Conservation (phyloP, 2,329 filamentous ascomycete genomes). For the Chaetoscypha palmicola region DNA sequence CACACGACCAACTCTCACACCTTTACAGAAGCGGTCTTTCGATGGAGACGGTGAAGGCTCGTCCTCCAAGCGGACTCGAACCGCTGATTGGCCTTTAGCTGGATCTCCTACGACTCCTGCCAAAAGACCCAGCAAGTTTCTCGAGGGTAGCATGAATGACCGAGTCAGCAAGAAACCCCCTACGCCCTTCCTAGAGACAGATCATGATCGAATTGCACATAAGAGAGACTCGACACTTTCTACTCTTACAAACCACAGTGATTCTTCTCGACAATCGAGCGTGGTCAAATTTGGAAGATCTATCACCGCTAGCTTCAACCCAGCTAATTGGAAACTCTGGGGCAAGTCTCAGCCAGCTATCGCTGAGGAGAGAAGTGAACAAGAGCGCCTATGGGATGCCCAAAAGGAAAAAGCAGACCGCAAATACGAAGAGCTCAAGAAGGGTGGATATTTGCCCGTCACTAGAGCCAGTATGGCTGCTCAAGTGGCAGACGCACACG, state of each 20-base stretch:
- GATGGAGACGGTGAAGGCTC: no score
- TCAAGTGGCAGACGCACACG: background rate
- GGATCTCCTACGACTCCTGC: slow-evolving; percentile 4
- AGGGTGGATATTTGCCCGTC: slow-evolving; percentile 37
- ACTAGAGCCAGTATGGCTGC: slow-evolving; percentile 1
- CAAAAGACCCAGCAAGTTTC: slow-evolving; percentile 52
- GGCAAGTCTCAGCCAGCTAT: slow-evolving; percentile 20
- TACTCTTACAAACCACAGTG: slow-evolving; percentile 20
- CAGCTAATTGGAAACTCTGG: slow-evolving; percentile 41
- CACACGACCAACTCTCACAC: no score
- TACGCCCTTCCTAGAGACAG: slow-evolving; percentile 22
- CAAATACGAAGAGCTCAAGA: slow-evolving; percentile 48
- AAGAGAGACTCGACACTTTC: no score
- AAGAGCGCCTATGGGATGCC: slow-evolving; percentile 37
- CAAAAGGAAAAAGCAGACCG: slow-evolving; percentile 40
- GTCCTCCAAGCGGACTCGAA: slow-evolving; percentile 37
- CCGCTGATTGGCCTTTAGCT: slow-evolving; percentile 38
- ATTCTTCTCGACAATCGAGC: slow-evolving; percentile 35
- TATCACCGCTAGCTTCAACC: slow-evolving; percentile 46
- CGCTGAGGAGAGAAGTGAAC: slow-evolving; percentile 36
- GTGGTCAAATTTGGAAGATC: slow-evolving; percentile 50
- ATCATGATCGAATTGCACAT: no score
- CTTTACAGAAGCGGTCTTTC: no score
- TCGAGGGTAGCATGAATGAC: slow-evolving; percentile 83
- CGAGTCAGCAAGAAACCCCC: slow-evolving; percentile 60